Base-by-base conservation (phyloP, 768 basidiomycete genomes). In the Serendipita vermifera region DNA sequence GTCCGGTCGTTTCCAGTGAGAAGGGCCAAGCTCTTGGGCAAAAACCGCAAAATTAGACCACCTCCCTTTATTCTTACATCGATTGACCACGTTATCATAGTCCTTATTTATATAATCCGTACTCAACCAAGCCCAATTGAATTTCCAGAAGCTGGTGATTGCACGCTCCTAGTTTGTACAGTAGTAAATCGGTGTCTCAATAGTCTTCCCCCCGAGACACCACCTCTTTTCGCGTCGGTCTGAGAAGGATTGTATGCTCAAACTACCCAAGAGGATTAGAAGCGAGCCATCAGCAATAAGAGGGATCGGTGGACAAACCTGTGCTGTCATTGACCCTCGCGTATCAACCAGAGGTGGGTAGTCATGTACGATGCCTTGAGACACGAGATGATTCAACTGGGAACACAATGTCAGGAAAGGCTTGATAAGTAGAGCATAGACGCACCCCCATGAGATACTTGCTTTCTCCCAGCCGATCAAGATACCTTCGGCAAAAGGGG, bases 401-500 rank as follows among this genome's bases (percentile, higher is more conserved):
- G 54, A 55, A 24, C 20, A 33, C 54, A 32, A 26, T 26, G 14
- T 15, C 43, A 1, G 26, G 13, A 15, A 38, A 59, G 32, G 6
- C 15, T 4, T 24, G 41, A 26, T 17, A 24, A 48, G 14, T 32
- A 38, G 15, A 48, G 5, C 36, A 53, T 24, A 5, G 20, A 71
- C 78, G 58, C 57, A 96, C 89, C 57, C 88, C 94, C 36, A 97
- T 73, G 17, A 98, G 72, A 67, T 99, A 94, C 68, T 85, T 90
- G 72, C 79, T 89, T 72, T 97, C 92, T 13, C 96, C 96, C 3
- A 75, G 72, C 24, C 93, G 82, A 64, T 98, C 96, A 17, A 99
- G 78, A 69, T 99, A 99, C 59, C 96, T 77, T 62, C 93, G 79
- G 68, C 94, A 97, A 70, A 88, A 99, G 3, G 96, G 93, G 59